phyloP scores from a whole-genome alignment of 164 flowering plant genomes.

The Warburgia ugandensis region DNA sequence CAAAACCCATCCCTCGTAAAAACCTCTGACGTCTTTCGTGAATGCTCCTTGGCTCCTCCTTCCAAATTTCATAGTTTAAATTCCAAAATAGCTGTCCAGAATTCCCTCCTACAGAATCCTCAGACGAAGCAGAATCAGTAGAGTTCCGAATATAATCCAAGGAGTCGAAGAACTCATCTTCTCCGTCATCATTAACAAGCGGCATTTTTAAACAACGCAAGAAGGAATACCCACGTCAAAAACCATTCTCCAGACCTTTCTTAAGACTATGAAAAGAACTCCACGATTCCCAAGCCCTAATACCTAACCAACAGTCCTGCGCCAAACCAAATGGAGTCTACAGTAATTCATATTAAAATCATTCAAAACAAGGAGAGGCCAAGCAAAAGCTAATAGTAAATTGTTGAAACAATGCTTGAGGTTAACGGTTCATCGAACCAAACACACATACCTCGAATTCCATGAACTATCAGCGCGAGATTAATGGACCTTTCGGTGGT shows the following conservation, averaged over 20 bases:
- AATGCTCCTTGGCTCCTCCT: conserved; percentile 47
- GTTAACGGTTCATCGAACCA: too few species aligned
- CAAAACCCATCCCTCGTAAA: conserved; percentile 41
- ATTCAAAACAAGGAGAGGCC: too few species aligned
- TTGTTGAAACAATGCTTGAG: too few species aligned
- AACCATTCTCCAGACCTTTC: not conserved
- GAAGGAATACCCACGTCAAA: conserved; percentile 41
- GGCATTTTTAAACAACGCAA: conserved; percentile 32
- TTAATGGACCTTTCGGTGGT: too few species aligned
- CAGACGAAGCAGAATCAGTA: conserved; percentile 24
- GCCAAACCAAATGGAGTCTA: too few species aligned
- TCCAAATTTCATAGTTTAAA: conserved; percentile 54
- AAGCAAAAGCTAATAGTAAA: too few species aligned
- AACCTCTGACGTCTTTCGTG: conserved; percentile 44
- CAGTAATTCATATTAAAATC: too few species aligned
- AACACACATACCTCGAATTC: too few species aligned
- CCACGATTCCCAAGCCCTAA: too few species aligned
- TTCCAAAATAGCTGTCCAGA: conserved; percentile 9
- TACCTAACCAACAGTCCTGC: too few species aligned
- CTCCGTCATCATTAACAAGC: conserved; percentile 33
- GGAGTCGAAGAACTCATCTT: conserved; percentile 61
- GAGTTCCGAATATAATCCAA: conserved; percentile 21
- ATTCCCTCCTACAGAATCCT: conserved; percentile 20
- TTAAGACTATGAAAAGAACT: not conserved
- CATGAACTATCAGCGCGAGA: too few species aligned